phyloP scores from a whole-genome alignment of 176 grass and related monocot species.

The Oryza glumipatula region DNA sequence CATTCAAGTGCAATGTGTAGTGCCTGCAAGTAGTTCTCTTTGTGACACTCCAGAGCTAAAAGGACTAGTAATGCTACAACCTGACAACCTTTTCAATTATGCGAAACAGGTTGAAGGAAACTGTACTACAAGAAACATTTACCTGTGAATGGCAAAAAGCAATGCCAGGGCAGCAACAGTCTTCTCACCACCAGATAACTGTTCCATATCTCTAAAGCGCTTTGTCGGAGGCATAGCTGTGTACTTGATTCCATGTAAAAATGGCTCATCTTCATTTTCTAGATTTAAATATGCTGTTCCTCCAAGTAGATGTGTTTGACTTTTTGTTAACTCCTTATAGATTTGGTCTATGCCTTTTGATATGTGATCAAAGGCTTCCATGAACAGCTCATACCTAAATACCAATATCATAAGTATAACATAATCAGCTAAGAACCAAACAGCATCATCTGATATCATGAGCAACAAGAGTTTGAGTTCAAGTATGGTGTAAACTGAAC shows the following conservation, averaged over 20 bases:
- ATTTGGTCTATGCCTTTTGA: slow-evolving; percentile 98
- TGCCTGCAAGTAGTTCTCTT: neutral
- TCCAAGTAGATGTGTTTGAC: slow-evolving; percentile 93
- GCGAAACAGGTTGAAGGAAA: slow-evolving; percentile 20
- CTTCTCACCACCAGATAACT: slow-evolving; percentile 98
- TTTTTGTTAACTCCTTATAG: slow-evolving; percentile 97
- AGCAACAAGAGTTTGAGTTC: slow-evolving; percentile 4
- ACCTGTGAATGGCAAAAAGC: slow-evolving; percentile 99
- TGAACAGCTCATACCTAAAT: slow-evolving; percentile 89
- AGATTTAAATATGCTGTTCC: slow-evolving; percentile 97
- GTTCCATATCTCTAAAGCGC: slow-evolving; percentile 97
- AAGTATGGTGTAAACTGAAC: slow-evolving; percentile 14
- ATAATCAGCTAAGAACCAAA: neutral
- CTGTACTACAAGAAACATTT: slow-evolving; percentile 25
- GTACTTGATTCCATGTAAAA: slow-evolving; percentile 94
- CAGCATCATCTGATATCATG: slow-evolving; percentile 9
- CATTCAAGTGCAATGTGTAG: neutral
- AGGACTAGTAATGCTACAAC: neutral
- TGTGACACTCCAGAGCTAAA: neutral
- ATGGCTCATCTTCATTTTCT: slow-evolving; percentile 98
- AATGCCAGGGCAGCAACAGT: slow-evolving; percentile 93
- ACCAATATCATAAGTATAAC: slow-evolving; percentile 22
- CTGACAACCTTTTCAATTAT: neutral
- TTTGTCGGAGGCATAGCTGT: slow-evolving; percentile 99
- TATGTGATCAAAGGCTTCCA: slow-evolving; percentile 96